A percentile compares a stretch with the other conserved stretches of the same genome.
phyloP scores from a whole-genome alignment of 2,329 filamentous ascomycete species.

The Fusarium buxicola region DNA sequence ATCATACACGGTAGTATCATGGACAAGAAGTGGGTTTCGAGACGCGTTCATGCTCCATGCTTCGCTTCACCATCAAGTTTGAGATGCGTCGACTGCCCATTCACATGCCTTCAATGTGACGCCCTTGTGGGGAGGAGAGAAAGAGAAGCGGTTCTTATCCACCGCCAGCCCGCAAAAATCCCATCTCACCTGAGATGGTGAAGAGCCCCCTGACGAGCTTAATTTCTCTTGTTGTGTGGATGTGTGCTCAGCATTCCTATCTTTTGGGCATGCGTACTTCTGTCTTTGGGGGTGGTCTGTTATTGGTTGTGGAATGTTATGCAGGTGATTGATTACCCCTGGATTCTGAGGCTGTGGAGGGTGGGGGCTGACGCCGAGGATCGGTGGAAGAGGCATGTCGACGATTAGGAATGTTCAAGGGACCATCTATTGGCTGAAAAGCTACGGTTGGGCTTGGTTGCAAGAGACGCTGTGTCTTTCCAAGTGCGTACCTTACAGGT shows the following conservation, averaged over 20 bases:
- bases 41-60: conserved; percentile 36
- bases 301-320: conserved; percentile 26
- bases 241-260: conserved; percentile 5
- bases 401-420: conserved; percentile 28
- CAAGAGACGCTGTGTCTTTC: background rate
- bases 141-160: background rate
- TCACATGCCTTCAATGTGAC: conserved; percentile 8
- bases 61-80: conserved; percentile 20
- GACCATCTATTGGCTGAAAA: conserved; percentile 22
- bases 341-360: conserved; percentile 36
- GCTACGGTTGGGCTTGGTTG: conserved; percentile 2
- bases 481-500: too few species aligned
- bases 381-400: background rate
- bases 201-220: conserved; percentile 13
- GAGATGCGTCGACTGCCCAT: conserved; percentile 27
- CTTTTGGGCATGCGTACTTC: too few species aligned
- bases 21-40: conserved; percentile 26
- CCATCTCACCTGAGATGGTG: conserved; percentile 18
- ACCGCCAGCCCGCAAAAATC: conserved; percentile 1
- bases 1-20: conserved; percentile 26
- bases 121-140: conserved; percentile 7
- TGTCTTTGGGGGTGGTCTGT: background rate
- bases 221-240: conserved; percentile 16
- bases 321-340: conserved; percentile 16
- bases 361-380: conserved; percentile 4